Conservation (phyloP, 2,329 filamentous ascomycete genomes). For the Delphinella strobiligena region DNA sequence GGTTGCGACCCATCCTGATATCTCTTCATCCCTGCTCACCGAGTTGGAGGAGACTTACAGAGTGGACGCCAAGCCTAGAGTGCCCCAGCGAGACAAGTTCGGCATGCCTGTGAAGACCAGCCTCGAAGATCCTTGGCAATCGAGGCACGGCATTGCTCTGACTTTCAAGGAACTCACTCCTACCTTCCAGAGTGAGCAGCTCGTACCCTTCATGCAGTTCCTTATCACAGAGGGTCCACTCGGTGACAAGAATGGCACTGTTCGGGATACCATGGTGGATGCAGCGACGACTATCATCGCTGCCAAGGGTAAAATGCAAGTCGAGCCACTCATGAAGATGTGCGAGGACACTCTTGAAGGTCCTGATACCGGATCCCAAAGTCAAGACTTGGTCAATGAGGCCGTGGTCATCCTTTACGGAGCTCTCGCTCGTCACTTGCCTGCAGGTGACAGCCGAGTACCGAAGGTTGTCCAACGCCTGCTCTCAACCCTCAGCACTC, state of each 20-base stretch:
- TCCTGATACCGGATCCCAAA: constrained; percentile 68
- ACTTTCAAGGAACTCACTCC: constrained; percentile 73
- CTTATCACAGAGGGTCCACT: constrained; percentile 76
- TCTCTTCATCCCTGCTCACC: constrained; percentile 50
- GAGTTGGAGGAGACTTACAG: constrained; percentile 60
- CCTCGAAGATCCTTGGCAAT: constrained; percentile 80
- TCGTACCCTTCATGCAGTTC: constrained; percentile 73
- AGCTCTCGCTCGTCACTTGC: constrained; percentile 77
- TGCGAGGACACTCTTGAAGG: constrained; percentile 83
- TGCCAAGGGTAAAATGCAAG: constrained; percentile 64
- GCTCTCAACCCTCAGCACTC: constrained; percentile 77
- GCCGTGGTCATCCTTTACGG: constrained; percentile 97
- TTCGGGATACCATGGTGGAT: constrained; percentile 84
- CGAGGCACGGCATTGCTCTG: constrained; percentile 75
- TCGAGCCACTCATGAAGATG: constrained; percentile 83
- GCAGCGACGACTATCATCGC: constrained; percentile 74
- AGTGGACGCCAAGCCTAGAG: constrained; percentile 68
- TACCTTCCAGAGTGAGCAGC: constrained; percentile 53
- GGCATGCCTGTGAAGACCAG: constrained; percentile 91
- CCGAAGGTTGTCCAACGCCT: constrained; percentile 79
- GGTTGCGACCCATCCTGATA: constrained; percentile 46
- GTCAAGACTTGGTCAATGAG: constrained; percentile 84
- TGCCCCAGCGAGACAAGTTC: constrained; percentile 78
- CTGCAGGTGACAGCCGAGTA: constrained; percentile 73
- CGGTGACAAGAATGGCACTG: constrained; percentile 65